Evolutionary conservation across 371 early-diverging fungal genomes (phyloP), one percentile per base, ranked within the genome.

Genomic region (Mucor velutinosus): DNA sequence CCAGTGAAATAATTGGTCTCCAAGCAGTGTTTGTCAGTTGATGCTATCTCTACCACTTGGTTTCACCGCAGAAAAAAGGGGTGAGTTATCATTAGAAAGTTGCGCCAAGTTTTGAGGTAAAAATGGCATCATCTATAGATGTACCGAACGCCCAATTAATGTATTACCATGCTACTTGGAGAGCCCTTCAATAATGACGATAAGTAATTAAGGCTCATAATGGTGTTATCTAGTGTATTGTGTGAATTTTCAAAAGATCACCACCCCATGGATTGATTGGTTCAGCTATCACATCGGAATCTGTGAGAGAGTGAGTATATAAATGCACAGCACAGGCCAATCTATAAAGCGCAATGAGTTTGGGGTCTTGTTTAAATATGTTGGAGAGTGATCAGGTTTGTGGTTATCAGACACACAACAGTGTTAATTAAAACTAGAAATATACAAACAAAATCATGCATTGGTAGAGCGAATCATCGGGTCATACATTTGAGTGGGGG

Each of bases 221-320:
- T 30, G 55, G 30, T 55, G 53, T 5, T 53, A 53, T 53, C 27
- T 0, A 2, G 1, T 21, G n/a, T 21, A 10, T 14, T 25, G 27
- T 53, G 56, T 32, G 32, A 56, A 56, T 56, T 30, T 56, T 19
- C 56, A 56, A 7, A 7, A 6, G 56, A 56, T 56, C 56, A 56
- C 30, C 32, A 56, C 56, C 56, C 56, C 56, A 30, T n/a, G 17
- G n/a, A 56, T 56, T 56, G 30, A 56, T 56, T 56, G 56, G 56
- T 56, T 32, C 56, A 51, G 19, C 7, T 14, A n/a, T 12, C 7
- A 47, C 8, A n/a, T 47, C 56, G 56, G 56, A 23, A 56, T 56
- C 14, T 8, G 27, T 8, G 56, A 56, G 32, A 21, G 49, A 21
- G 37, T 14, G 10, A 37, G 14, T n/a, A 7, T 23, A 8, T 47